Conservation (phyloP, 148 eudicot genomes). For the Diospyros kaki region DNA sequence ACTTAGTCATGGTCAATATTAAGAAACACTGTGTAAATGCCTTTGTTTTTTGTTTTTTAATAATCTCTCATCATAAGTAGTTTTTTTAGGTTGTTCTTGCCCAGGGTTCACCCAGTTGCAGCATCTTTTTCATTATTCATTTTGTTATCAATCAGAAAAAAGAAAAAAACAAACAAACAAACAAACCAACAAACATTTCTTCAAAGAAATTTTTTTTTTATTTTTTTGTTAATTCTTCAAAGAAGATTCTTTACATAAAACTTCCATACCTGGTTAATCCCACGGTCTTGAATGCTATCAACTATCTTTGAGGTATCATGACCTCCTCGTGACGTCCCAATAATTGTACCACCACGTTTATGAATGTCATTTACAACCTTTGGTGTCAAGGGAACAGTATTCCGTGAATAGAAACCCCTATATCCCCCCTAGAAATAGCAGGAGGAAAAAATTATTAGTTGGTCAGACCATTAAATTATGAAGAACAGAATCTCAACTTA, state of each 20-base stretch:
- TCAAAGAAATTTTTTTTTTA: too few species aligned
- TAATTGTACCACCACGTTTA: conserved; percentile 86
- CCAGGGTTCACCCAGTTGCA: too few species aligned
- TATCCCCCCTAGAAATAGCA: conserved; percentile 67
- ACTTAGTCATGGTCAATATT: background rate
- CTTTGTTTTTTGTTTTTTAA: too few species aligned
- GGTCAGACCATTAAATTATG: background rate
- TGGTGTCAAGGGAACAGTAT: conserved; percentile 63
- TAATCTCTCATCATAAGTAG: too few species aligned
- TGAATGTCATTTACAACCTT: conserved; percentile 83
- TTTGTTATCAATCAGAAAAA: too few species aligned
- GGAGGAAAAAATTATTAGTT: background rate
- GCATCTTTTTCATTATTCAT: too few species aligned
- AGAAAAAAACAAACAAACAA: too few species aligned
- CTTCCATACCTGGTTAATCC: conserved; percentile 70
- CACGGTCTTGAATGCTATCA: conserved; percentile 93
- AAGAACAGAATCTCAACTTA: background rate
- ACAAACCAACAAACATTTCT: too few species aligned
- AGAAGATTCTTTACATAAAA: background rate
- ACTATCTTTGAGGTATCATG: conserved; percentile 88
- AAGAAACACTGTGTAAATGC: too few species aligned
- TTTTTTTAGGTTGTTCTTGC: too few species aligned
- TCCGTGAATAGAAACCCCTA: conserved; percentile 79
- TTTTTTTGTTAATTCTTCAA: background rate
- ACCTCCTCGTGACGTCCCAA: conserved; percentile 94